Base-by-base conservation (phyloP, 352 stramenopile species). In the Phytophthora citricola region DNA sequence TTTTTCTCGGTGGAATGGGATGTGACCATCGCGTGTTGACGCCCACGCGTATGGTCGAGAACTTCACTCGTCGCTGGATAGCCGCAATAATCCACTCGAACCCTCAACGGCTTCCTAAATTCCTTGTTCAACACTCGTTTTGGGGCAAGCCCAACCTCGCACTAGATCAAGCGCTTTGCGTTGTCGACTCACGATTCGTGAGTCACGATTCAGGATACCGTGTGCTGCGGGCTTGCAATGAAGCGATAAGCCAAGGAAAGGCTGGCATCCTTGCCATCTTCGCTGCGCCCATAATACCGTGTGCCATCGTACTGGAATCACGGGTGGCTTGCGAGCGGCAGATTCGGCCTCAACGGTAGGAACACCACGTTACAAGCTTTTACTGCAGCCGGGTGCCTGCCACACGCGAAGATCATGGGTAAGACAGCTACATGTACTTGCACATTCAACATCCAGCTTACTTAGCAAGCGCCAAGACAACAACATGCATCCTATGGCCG, bases 41-140 rank as follows among this genome's bases (percentile, higher is more conserved):
- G 58, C 48, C 54, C 27, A 39, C 14, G 6, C 43, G 43, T 34
- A 26, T 17, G 40, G 40, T 5, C 24, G 41, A 34, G 53, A 46
- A 47, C 40, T 46, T 43, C 47, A 63, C 46, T 51, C 31, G n/a
- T 8, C 24, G 36, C 63, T 69, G 59, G 54, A 69, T 61, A 62
- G 32, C 22, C 34, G 59, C 66, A 73, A 73, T 36, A 36, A 73
- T 73, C 66, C 59, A 66, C 31, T 40, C 29, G 55, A 29, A n/a
- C n/a, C 8, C 57, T 64, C 44, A 26, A 36, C 31, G 29, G 29
- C 29, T 44, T 56, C 32, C 45, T 24, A 29, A 24, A 48, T 15
- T 22, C 24, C 61, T 57, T 57, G 49, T 54, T 60, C 58, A 60
- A 53, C 32, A 41, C 32, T 22, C 8, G 32, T 64, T 53, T 32